Evolutionary conservation across 495 filamentous ascomycete species (phyloP).

Genomic region (Amorphotheca resinae): DNA sequence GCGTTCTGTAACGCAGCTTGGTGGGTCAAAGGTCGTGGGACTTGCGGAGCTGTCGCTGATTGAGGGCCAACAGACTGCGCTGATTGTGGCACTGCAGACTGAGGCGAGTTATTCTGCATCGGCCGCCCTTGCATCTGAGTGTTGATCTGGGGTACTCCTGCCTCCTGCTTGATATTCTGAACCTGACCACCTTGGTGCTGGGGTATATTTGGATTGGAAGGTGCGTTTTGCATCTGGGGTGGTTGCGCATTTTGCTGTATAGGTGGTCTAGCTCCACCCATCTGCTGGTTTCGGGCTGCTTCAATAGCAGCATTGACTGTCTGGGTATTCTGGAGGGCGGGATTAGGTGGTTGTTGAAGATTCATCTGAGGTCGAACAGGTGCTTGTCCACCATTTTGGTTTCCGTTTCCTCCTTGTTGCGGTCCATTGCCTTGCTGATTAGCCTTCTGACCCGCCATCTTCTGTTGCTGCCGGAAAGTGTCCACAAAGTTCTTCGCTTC

Average conservation of each 20-base stretch:
- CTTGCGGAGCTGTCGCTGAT: constrained; percentile 9
- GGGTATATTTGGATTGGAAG: constrained; percentile 8
- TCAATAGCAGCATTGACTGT: constrained; percentile 39
- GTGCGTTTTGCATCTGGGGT: constrained; percentile 17
- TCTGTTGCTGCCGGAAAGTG: constrained; percentile 15
- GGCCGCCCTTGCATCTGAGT: constrained; percentile 17
- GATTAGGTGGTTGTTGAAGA: constrained; percentile 15
- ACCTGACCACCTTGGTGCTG: constrained; percentile 6
- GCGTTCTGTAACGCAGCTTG: constrained; percentile 49
- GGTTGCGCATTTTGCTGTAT: constrained; percentile 6
- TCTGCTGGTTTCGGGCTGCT: constrained; percentile 38
- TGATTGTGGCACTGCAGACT: constrained; percentile 27
- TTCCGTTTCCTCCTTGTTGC: constrained; percentile 5
- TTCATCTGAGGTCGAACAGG: constrained; percentile 17
- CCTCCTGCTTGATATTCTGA: constrained; percentile 12
- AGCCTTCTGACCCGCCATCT: neutral
- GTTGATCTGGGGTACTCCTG: constrained; percentile 16
- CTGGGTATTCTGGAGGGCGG: constrained; percentile 20
- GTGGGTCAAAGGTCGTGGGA: constrained; percentile 43
- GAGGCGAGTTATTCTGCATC: constrained; percentile 26
- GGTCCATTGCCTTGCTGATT: constrained; percentile 9
- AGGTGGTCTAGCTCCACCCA: constrained; percentile 24
- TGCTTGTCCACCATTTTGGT: constrained; percentile 3
- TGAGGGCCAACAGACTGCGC: constrained; percentile 24
- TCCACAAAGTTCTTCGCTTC: constrained; percentile 19